Evolutionary conservation across 192 early-diverging fungal species (phyloP), one percentile per base, ranked within the genome.

Genomic region (Entomortierella lignicola): DNA sequence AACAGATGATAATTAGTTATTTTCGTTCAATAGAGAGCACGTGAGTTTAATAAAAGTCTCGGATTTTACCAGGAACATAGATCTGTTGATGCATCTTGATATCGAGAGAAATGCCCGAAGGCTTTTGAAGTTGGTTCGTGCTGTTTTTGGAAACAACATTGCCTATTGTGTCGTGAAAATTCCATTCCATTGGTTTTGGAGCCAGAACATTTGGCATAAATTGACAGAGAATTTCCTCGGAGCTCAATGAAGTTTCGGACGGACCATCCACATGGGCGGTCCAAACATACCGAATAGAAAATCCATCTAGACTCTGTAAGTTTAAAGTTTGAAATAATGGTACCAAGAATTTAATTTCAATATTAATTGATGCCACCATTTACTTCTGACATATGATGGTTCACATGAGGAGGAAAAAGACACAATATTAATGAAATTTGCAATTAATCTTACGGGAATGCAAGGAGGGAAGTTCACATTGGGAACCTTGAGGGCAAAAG

Each of bases 71-170:
- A 29, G 75, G 75, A 41, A 79, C 62, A 61, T 79, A 79, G 26
- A 79, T 65, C 27, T 79, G 75, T 50, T 79, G 75, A 25, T 70
- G 75, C 75, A 79, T 79, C 27, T 70, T 79, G 51, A 79, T 69
- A 25, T 32, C 58, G 37, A 79, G 27, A 13, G 56, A 55, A 17
- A 79, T 79, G 20, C 75, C 75, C 2, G 57, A 31, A 2, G 52
- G 54, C 20, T 69, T 69, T 29, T 79, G 60, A 41, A 79, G 56
- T 31, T 79, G 75, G 41, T 69, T 56, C 21, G 75, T 60, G 27
- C 75, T 79, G 34, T 44, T 55, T 41, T 79, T 79, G 37, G 67
- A 10, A 1, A 52, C 12, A 12, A 31, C 26, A 43, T 48, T 50
- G 6, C 62, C 75, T 26, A 79, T 44, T 21, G 43, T 55, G 15